Conservation (phyloP, 306 rosid genomes). For the Dalbergia cultrata region DNA sequence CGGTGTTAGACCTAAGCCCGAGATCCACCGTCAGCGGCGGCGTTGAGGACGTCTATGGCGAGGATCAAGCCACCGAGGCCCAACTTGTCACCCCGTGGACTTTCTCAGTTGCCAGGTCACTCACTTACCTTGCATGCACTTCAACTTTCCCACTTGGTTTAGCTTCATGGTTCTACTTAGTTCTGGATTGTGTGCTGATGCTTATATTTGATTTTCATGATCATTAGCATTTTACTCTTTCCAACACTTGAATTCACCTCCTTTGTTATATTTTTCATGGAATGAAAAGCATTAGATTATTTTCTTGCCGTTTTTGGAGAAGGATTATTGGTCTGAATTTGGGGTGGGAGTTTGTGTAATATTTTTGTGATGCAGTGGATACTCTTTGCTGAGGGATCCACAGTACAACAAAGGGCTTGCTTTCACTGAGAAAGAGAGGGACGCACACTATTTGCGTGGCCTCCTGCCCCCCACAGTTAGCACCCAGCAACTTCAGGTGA, state of each 20-base stretch:
- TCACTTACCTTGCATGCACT: constrained; percentile 27
- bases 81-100: constrained; percentile 95
- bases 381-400: constrained; percentile 91
- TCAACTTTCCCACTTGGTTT: neutral
- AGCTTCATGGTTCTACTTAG: constrained; percentile 1
- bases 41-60: constrained; percentile 88
- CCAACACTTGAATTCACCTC: neutral
- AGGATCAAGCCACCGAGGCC: constrained; percentile 89
- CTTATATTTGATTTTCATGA: neutral
- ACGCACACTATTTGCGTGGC: constrained; percentile 94
- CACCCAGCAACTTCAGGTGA: constrained; percentile 89
- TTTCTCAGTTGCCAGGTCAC: constrained; percentile 90
- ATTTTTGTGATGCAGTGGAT: constrained; percentile 68
- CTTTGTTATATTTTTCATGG: neutral
- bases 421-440: constrained; percentile 91
- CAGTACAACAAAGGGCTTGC: constrained; percentile 96
- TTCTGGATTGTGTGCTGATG: too few relatives aligned
- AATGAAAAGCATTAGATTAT: neutral
- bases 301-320: neutral
- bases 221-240: neutral
- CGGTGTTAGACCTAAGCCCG: constrained; percentile 78
- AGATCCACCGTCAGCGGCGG: constrained; percentile 80
- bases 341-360: neutral
- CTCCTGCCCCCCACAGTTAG: constrained; percentile 81
- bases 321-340: neutral